Evolutionary conservation across 1,139 yeast species (phyloP).

Genomic region (Scheffersomyces segobiensis): DNA sequence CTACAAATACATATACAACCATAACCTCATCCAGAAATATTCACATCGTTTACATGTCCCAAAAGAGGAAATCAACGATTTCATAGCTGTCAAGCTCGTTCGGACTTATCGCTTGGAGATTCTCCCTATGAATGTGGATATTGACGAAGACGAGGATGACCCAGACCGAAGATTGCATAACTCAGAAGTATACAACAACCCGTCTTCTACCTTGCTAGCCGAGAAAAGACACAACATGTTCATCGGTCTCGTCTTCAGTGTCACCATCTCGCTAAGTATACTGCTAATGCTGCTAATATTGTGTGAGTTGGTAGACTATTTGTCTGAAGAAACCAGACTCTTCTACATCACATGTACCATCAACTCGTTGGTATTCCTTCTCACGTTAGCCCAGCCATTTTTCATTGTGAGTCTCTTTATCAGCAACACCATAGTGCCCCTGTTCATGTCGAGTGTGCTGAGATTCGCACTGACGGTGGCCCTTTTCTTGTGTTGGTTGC

Average conservation of each 20-base stretch:
- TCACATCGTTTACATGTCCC: conserved; percentile 15
- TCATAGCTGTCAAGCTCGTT: conserved; percentile 5
- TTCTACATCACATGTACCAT: conserved; percentile 33
- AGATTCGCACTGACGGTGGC: conserved; percentile 12
- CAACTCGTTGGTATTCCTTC: conserved; percentile 30
- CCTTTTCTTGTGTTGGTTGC: conserved; percentile 29
- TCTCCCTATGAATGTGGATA: conserved; percentile 15
- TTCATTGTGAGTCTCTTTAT: conserved; percentile 31
- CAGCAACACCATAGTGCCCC: conserved; percentile 28
- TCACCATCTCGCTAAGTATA: conserved; percentile 31
- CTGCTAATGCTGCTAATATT: conserved; percentile 37
- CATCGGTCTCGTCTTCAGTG: conserved; percentile 31
- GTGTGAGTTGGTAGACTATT: conserved; percentile 35
- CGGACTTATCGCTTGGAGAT: conserved; percentile 1
- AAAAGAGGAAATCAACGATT: conserved; percentile 21
- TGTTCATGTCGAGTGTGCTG: conserved; percentile 5
- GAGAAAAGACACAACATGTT: conserved; percentile 2
- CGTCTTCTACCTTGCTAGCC: neutral
- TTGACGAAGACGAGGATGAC: conserved; percentile 15
- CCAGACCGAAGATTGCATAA: neutral
- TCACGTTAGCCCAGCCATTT: conserved; percentile 36
- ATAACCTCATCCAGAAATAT: conserved; percentile 25
- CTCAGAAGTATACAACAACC: conserved; percentile 1
- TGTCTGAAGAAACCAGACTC: conserved; percentile 22
- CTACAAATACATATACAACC: conserved; percentile 24